Evolutionary conservation across 2,329 filamentous ascomycete genomes (phyloP).

Genomic region (Hymenoscyphus occultus): DNA sequence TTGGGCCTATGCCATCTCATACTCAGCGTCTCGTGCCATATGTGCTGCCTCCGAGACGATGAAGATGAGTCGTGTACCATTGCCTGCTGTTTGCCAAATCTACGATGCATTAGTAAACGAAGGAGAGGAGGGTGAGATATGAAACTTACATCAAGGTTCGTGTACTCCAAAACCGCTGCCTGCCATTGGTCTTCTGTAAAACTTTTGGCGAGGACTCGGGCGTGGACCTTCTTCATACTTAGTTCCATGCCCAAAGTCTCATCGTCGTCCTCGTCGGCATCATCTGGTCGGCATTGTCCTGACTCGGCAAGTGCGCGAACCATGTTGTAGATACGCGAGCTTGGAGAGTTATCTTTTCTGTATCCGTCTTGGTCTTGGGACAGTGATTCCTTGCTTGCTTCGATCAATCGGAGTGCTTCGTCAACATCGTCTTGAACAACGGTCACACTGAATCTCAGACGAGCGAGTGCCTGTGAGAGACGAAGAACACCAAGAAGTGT

Average conservation of each 20-base stretch:
- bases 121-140: neutral
- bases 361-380: constrained; percentile 64
- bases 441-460: constrained; percentile 80
- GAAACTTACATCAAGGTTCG: constrained; percentile 77
- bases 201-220: constrained; percentile 90
- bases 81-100: constrained; percentile 76
- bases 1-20: constrained; percentile 25
- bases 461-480: constrained; percentile 88
- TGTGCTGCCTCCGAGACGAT: constrained; percentile 55
- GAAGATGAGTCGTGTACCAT: constrained; percentile 69
- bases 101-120: constrained; percentile 44
- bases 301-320: constrained; percentile 84
- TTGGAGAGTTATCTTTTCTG: constrained; percentile 71
- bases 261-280: constrained; percentile 65
- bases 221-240: constrained; percentile 82
- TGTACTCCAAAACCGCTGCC: constrained; percentile 84
- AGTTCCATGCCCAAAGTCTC: constrained; percentile 65
- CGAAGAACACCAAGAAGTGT: constrained; percentile 90
- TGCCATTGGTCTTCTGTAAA: constrained; percentile 95
- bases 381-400: constrained; percentile 89
- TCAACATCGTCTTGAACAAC: constrained; percentile 93
- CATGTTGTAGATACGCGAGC: constrained; percentile 90
- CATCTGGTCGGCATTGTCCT: constrained; percentile 54
- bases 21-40: constrained; percentile 32
- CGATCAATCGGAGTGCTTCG: constrained; percentile 84